These are phyloP conservation scores for Globisporangium viniferum DNA, from an alignment of 352 stramenopile genomes.

Conservation along the genomic window DNA sequence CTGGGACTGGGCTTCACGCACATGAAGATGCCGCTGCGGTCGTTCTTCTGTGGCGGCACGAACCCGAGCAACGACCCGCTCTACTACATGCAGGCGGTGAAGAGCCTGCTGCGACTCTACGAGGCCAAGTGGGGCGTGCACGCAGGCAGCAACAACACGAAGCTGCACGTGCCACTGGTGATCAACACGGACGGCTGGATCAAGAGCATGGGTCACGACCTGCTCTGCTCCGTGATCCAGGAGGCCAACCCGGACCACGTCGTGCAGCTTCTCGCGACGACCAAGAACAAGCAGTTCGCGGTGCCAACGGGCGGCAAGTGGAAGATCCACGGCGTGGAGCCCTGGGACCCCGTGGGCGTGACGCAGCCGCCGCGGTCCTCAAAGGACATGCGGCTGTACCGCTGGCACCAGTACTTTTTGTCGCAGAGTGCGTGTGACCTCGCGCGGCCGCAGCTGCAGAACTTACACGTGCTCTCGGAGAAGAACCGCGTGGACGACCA, in stretches of 20 bases:
- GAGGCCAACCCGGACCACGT: constrained; percentile 87
- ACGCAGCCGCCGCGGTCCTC: constrained; percentile 69
- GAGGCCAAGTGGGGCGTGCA: constrained; percentile 43
- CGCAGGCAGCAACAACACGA: constrained; percentile 5
- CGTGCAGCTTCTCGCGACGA: constrained; percentile 91
- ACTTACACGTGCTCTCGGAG: constrained; percentile 65
- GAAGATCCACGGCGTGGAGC: constrained; percentile 52
- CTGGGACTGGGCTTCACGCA: constrained; percentile 91
- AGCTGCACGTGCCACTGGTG: constrained; percentile 77
- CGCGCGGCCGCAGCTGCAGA: constrained; percentile 45
- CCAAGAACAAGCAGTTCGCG: constrained; percentile 85
- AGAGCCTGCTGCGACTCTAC: constrained; percentile 65
- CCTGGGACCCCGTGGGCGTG: constrained; percentile 62
- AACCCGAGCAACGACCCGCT: constrained; percentile 76
- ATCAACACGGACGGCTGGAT: constrained; percentile 98
- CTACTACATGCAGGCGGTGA: constrained; percentile 72
- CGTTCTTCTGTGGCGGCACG: constrained; percentile 72
- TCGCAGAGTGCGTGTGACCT: constrained; percentile 28
- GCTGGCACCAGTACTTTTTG: constrained; percentile 82
- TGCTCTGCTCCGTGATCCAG: constrained; percentile 91
- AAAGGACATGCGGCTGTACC: constrained; percentile 81
- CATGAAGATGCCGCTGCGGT: constrained; percentile 74
- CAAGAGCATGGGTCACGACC: constrained; percentile 95
- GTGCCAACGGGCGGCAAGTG: constrained; percentile 51
- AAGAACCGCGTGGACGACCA: constrained; percentile 59